Percentiles rank a stretch among this genome's conserved stretches.
Evolutionary conservation across 805 yeast genomes (phyloP).

Genomic region (Zygosaccharomyces pseudorouxii): DNA sequence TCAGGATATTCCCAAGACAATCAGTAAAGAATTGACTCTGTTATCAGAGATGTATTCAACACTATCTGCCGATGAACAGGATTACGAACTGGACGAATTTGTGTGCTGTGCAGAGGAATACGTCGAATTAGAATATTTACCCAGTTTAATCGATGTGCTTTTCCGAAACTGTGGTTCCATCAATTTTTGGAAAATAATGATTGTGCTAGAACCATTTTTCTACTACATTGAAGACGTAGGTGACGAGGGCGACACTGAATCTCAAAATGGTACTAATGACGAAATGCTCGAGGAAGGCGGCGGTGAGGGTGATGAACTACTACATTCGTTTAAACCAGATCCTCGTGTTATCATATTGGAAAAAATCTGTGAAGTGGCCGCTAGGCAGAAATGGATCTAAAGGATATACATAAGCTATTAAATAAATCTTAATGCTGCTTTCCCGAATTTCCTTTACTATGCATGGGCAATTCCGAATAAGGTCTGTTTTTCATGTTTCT

Average conservation of each 20-base stretch:
- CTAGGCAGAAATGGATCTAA: constrained; percentile 35
- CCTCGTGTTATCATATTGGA: constrained; percentile 36
- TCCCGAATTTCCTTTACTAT: constrained; percentile 24
- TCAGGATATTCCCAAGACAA: constrained; percentile 35
- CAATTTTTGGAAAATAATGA: constrained; percentile 34
- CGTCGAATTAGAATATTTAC: constrained; percentile 34
- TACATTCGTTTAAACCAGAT: constrained; percentile 28
- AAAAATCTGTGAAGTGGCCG: constrained; percentile 36
- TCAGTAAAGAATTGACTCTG: constrained; percentile 33
- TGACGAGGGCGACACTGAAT: constrained; percentile 24
- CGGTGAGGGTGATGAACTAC: constrained; percentile 8
- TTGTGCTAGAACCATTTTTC: constrained; percentile 36
- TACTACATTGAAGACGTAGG: constrained; percentile 35
- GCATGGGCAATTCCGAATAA: constrained; percentile 41
- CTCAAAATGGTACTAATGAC: constrained; percentile 5
- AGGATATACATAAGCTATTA: neutral
- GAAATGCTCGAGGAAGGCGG: constrained; percentile 11
- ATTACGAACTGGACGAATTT: constrained; percentile 35
- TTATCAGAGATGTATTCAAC: constrained; percentile 36
- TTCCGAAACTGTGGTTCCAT: constrained; percentile 30
- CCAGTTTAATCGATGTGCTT: constrained; percentile 31
- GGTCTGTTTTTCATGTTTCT: constrained; percentile 36
- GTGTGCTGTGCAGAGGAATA: constrained; percentile 38
- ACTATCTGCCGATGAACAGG: constrained; percentile 36
- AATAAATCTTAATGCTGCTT: constrained; percentile 22